Conservation (phyloP, 208 protist species). For the Crithidia fasciculata region DNA sequence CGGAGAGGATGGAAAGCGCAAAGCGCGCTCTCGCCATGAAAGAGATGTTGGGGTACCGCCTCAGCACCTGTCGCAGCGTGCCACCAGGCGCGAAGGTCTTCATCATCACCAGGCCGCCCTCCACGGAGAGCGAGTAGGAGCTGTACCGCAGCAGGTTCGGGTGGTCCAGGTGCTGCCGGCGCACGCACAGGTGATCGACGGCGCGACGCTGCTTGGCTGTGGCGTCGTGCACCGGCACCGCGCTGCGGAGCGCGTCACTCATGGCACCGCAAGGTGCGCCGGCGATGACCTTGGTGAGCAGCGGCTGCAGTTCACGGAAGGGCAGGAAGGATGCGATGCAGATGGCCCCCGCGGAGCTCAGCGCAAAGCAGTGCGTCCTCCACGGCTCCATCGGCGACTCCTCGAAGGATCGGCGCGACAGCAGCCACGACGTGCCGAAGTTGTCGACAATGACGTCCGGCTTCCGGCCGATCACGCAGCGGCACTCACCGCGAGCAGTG, state of each 20-base stretch:
- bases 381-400: neutral
- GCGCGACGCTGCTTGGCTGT: neutral
- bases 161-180: conserved; percentile 10
- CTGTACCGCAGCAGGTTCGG: conserved; percentile 19
- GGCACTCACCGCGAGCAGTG: neutral
- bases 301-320: neutral
- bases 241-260: neutral
- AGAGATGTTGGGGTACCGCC: conserved; percentile 22
- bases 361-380: neutral
- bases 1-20: conserved; percentile 50
- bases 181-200: neutral
- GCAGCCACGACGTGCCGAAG: neutral
- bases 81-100: conserved; percentile 50
- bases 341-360: neutral
- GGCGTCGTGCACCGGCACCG: neutral
- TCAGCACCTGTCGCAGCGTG: conserved; percentile 32
- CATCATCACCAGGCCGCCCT: conserved; percentile 26
- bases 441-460: neutral
- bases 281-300: neutral
- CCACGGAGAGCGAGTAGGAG: conserved; percentile 11
- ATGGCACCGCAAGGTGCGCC: neutral
- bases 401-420: neutral
- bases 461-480: neutral
- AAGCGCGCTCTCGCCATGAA: conserved; percentile 41
- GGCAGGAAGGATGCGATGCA: neutral